Evolutionary conservation across 2,329 filamentous ascomycete species (phyloP).

Genomic region (Alternaria longipes): DNA sequence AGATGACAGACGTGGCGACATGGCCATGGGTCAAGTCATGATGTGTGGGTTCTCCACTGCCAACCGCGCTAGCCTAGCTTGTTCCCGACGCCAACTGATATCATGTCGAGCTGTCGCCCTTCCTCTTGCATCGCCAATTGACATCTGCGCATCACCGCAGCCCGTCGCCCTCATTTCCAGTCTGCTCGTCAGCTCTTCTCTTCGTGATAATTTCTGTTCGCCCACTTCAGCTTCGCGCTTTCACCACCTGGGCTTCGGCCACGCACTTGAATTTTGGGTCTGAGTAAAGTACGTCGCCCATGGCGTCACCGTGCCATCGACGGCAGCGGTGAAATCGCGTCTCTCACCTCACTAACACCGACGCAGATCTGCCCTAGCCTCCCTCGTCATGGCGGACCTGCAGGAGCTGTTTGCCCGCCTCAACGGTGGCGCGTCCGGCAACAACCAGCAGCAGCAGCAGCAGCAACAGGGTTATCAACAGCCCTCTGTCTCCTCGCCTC

Average conservation of each 20-base stretch:
- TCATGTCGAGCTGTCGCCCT: slow-evolving; percentile 16
- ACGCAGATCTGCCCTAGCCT: slow-evolving; percentile 30
- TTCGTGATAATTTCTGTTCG: slow-evolving; percentile 9
- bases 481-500: slow-evolving; percentile 66
- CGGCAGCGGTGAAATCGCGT: slow-evolving; percentile 12
- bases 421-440: slow-evolving; percentile 46
- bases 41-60: slow-evolving; percentile 11
- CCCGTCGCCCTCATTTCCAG: slow-evolving; percentile 15
- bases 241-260: slow-evolving; percentile 22
- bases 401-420: slow-evolving; percentile 57
- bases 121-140: slow-evolving; percentile 21
- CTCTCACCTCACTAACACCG: slow-evolving; percentile 20
- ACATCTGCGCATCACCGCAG: slow-evolving; percentile 28
- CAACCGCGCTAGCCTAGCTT: slow-evolving; percentile 15
- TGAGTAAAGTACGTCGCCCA: slow-evolving; percentile 37
- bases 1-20: neutral
- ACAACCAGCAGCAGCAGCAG: slow-evolving; percentile 36
- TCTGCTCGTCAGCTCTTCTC: slow-evolving; percentile 20
- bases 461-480: slow-evolving; percentile 54
- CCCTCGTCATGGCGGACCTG: slow-evolving; percentile 53
- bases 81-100: slow-evolving; percentile 15
- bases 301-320: slow-evolving; percentile 18
- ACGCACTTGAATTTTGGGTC: slow-evolving; percentile 39
- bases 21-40: neutral
- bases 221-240: slow-evolving; percentile 16